Conservation (phyloP, 768 basidiomycete species). For the Botryobasidium botryosum region DNA sequence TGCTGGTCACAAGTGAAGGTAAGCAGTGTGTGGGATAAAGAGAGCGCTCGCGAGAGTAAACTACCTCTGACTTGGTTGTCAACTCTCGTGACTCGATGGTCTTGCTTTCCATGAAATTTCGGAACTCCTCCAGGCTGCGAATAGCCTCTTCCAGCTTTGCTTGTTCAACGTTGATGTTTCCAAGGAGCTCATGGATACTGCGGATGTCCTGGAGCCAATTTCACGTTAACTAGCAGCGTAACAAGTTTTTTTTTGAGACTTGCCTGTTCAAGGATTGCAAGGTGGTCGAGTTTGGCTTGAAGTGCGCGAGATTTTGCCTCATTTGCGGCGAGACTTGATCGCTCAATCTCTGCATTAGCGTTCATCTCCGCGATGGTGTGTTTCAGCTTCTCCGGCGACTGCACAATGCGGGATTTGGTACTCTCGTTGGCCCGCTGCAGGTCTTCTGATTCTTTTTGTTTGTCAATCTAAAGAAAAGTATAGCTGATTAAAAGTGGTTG, state of each 20-base stretch:
- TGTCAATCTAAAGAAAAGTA: slow-evolving; percentile 24
- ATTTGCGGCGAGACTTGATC: slow-evolving; percentile 40
- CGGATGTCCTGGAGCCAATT: slow-evolving; percentile 54
- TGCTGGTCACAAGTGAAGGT: slow-evolving; percentile 40
- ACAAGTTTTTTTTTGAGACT: too few relatives aligned
- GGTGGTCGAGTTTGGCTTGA: slow-evolving; percentile 50
- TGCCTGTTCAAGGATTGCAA: slow-evolving; percentile 64
- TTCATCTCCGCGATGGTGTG: slow-evolving; percentile 68
- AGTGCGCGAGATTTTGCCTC: slow-evolving; percentile 67
- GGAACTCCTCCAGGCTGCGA: slow-evolving; percentile 50
- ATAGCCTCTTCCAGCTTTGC: slow-evolving; percentile 42
- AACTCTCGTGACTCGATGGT: slow-evolving; percentile 59
- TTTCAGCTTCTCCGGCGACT: slow-evolving; percentile 81
- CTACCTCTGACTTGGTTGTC: slow-evolving; percentile 48
- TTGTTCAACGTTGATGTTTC: slow-evolving; percentile 52
- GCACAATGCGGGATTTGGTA: slow-evolving; percentile 62
- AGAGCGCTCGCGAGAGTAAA: too few relatives aligned
- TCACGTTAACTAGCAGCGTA: too few relatives aligned
- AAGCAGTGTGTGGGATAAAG: not conserved
- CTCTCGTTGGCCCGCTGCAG: slow-evolving; percentile 42
- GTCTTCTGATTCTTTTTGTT: slow-evolving; percentile 36
- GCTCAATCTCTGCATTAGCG: slow-evolving; percentile 45
- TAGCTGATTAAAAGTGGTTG: not conserved
- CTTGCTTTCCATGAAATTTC: slow-evolving; percentile 52
- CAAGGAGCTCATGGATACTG: slow-evolving; percentile 56